Conservation (phyloP, 2,329 filamentous ascomycete species). For the Delphinella strobiligena region DNA sequence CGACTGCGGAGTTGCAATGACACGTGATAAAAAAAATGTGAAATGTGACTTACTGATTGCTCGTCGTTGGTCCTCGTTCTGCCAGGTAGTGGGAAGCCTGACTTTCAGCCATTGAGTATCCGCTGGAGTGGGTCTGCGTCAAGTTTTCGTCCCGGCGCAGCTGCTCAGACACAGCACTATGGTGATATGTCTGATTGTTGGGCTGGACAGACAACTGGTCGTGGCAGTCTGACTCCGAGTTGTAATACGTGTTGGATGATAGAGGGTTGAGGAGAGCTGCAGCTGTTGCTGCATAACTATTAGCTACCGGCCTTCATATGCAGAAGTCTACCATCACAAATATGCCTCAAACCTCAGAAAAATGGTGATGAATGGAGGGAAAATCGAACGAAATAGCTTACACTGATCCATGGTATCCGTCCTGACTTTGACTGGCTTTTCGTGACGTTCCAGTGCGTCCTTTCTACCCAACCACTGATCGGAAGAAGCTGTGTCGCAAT, state of each 20-base stretch:
- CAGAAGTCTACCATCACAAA: no score
- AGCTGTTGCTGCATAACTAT: no score
- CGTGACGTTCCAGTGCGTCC: no score
- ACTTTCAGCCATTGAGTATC: constrained; percentile 27
- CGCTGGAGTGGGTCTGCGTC: constrained; percentile 32
- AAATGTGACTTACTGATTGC: constrained; percentile 25
- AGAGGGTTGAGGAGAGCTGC: constrained; percentile 5
- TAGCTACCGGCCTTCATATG: no score
- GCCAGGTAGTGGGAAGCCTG: background rate
- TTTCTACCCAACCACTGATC: no score
- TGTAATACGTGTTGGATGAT: constrained; percentile 3
- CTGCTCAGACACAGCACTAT: constrained; percentile 32
- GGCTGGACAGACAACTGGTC: constrained; percentile 33
- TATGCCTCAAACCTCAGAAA: no score
- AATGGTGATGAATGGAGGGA: no score
- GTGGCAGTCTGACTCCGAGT: constrained; percentile 30
- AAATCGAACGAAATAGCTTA: no score
- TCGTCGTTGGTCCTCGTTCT: constrained; percentile 23
- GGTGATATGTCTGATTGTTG: constrained; percentile 31
- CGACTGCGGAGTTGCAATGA: constrained; percentile 38
- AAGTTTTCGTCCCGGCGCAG: constrained; percentile 39
- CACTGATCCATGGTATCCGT: no score
- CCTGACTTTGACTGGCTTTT: no score
- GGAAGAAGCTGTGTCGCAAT: no score
- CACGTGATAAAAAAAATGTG: constrained; percentile 31